These are phyloP conservation scores for Debaryomyces udenii DNA, from an alignment of 1,139 yeast genomes.

Conservation along the genomic window DNA sequence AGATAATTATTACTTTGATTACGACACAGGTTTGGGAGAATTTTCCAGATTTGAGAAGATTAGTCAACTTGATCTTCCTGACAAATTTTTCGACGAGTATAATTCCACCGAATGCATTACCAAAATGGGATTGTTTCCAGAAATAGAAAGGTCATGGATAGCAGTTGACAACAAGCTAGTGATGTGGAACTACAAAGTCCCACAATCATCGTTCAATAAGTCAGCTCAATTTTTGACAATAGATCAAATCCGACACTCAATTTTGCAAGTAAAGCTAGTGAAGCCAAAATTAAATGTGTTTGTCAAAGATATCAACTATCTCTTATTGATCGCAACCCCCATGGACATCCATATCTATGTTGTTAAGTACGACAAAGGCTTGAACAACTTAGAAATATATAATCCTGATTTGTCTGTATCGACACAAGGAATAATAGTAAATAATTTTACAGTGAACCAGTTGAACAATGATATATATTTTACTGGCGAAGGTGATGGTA, in stretches of 20 bases:
- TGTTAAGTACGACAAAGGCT: constrained; percentile 55
- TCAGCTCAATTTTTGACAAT: constrained; percentile 74
- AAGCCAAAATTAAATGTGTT: constrained; percentile 82
- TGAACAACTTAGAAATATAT: constrained; percentile 66
- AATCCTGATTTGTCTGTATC: constrained; percentile 85
- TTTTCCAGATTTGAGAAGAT: constrained; percentile 81
- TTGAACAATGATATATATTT: constrained; percentile 81
- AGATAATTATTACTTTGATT: constrained; percentile 49
- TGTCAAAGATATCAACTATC: constrained; percentile 71
- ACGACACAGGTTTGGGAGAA: constrained; percentile 45
- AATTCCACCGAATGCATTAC: constrained; percentile 68
- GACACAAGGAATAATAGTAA: constrained; percentile 75
- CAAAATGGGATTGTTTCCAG: constrained; percentile 83
- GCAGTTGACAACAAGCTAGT: constrained; percentile 80
- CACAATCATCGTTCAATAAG: constrained; percentile 51
- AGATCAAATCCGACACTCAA: constrained; percentile 80
- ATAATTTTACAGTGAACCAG: constrained; percentile 60
- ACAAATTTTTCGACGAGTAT: constrained; percentile 76
- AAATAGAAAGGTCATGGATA: constrained; percentile 85
- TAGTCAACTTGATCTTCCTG: constrained; percentile 75
- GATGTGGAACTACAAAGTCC: constrained; percentile 77
- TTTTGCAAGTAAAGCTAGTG: constrained; percentile 73
- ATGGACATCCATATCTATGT: constrained; percentile 79
- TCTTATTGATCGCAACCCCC: constrained; percentile 79
- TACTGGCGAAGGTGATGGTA: constrained; percentile 74